Evolutionary conservation across 352 stramenopile genomes (phyloP).

Genomic region (Peronospora farinosa): DNA sequence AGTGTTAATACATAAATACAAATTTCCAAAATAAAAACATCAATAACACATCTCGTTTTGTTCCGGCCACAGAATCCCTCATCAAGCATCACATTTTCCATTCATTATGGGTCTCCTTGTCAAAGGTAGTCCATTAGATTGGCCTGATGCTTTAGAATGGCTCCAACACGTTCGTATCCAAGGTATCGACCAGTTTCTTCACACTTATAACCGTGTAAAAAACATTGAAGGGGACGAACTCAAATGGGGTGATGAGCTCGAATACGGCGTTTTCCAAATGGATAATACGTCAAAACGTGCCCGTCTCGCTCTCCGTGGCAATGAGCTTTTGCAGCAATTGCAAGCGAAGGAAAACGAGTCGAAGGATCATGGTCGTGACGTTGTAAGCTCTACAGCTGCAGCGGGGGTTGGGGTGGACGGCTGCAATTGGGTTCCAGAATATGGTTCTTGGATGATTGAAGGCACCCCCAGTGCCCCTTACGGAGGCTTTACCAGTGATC

Average conservation of each 20-base stretch:
- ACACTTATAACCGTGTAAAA: slow-evolving; percentile 94
- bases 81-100: too few species aligned
- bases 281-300: slow-evolving; percentile 83
- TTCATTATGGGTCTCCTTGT: slow-evolving; percentile 86
- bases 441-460: slow-evolving; percentile 99
- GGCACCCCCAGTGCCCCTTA: slow-evolving; percentile 93
- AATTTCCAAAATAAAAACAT: too few species aligned
- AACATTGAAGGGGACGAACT: slow-evolving; percentile 93
- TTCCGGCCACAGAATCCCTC: too few species aligned
- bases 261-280: slow-evolving; percentile 97
- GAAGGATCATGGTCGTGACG: slow-evolving; percentile 23
- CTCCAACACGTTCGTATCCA: slow-evolving; percentile 92
- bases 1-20: too few species aligned
- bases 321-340: slow-evolving; percentile 92
- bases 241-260: slow-evolving; percentile 98
- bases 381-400: slow-evolving; percentile 7
- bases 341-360: slow-evolving; percentile 81
- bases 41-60: too few species aligned
- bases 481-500: slow-evolving; percentile 90
- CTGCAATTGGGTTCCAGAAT: slow-evolving; percentile 98
- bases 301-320: slow-evolving; percentile 87
- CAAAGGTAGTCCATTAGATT: slow-evolving; percentile 93
- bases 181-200: slow-evolving; percentile 96
- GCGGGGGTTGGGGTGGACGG: slow-evolving; percentile 65
- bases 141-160: slow-evolving; percentile 93